These are phyloP conservation scores for Phyllosticta citribraziliensis DNA, from an alignment of 2,329 filamentous ascomycete species.

Conservation along the genomic window DNA sequence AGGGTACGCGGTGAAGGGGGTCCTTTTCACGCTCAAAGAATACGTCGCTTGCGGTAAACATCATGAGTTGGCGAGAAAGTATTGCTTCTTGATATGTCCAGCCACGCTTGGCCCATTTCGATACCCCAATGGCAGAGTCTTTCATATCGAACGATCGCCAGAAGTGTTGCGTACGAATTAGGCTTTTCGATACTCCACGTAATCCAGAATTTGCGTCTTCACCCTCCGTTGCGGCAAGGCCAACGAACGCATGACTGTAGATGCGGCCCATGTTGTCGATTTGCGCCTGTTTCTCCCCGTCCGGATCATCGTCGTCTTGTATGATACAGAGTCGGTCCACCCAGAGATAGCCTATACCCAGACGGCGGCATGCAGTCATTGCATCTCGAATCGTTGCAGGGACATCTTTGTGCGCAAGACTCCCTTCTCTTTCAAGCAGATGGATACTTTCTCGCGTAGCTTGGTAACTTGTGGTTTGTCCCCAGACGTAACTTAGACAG, in stretches of 20 bases:
- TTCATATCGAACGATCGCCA: too few relatives aligned
- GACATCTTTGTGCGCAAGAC: background rate
- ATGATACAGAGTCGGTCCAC: conserved; percentile 10
- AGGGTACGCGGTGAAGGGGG: too few relatives aligned
- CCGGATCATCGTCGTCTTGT: background rate
- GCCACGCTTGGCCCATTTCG: background rate
- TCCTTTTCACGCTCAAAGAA: too few relatives aligned
- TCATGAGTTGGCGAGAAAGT: background rate
- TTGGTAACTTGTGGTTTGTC: background rate
- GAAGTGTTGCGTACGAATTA: too few relatives aligned
- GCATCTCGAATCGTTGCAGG: conserved; percentile 8
- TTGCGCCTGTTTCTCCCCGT: background rate
- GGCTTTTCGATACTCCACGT: background rate
- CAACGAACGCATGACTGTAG: background rate
- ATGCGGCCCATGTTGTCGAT: background rate
- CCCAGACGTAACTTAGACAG: background rate
- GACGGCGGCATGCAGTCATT: background rate
- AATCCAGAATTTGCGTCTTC: background rate
- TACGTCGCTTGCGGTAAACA: background rate
- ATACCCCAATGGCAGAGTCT: background rate
- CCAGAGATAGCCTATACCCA: conserved; percentile 10
- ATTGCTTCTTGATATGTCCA: background rate
- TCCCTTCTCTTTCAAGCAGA: background rate
- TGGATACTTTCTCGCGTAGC: background rate
- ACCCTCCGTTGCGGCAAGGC: background rate